Evolutionary conservation across 495 filamentous ascomycete species (phyloP), one percentile per base, ranked within the genome.

Genomic region (Xeromyces bisporus): DNA sequence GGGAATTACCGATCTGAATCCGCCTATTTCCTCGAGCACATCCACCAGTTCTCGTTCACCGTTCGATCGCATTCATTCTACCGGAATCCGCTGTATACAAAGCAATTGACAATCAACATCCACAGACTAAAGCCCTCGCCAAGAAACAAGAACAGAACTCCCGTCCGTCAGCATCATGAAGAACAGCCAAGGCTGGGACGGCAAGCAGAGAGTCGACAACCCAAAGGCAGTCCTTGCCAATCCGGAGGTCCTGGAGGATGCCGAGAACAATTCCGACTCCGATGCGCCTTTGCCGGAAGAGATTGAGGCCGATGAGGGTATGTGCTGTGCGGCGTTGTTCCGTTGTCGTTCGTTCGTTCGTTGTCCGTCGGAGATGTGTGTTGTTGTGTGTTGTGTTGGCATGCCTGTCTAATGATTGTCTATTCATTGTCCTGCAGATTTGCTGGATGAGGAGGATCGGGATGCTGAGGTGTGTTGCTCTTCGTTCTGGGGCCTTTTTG

Each of bases 141-240:
- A n/a, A n/a, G n/a, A n/a, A n/a, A n/a, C n/a, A n/a, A n/a, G n/a
- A n/a, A n/a, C n/a, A n/a, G n/a, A n/a, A n/a, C n/a, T n/a, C n/a
- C n/a, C n/a, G n/a, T n/a, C n/a, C n/a, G n/a, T n/a, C n/a, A n/a
- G 46, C 24, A 50, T 31, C 23, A 60, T 62, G 49, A 65, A 60
- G 37, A 62, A 81, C 46, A 77, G 73, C 51, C 81, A 77, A 45
- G 85, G 85, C 32, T 94, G 85, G 85, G 85, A 93, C 56, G 86
- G 86, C 31, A 94, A 94, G 55, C 65, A 92, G 31, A 65, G 86
- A 10, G 70, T n/a, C n/a, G n/a, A 77, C 31, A 76, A 74, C 38
- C 68, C 54, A 25, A 65, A 69, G 25, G 65, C 77, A 5, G 63
- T 69, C 13, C 54, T 75, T 12, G 62, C 62, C 3, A 86, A 89